Conservation (phyloP, 1,139 yeast genomes). For the Sugiyamaella pinicola region DNA sequence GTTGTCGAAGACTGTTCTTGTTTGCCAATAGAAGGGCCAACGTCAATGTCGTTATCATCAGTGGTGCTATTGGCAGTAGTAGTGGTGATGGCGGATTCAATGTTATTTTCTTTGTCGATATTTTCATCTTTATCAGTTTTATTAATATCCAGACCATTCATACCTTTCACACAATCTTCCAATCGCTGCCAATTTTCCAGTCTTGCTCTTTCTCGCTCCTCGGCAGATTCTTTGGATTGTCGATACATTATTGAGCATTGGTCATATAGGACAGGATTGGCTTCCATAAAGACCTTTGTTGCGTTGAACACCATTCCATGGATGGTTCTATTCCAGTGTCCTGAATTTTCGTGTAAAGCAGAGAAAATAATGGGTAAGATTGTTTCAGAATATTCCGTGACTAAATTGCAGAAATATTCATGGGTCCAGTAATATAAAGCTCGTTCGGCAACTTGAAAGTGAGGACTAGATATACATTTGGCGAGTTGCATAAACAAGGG, state of each 20-base stretch:
- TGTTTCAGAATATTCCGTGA: constrained; percentile 87
- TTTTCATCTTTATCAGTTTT: background rate
- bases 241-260: constrained; percentile 87
- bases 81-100: background rate
- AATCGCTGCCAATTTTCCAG: constrained; percentile 75
- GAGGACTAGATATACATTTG: constrained; percentile 92
- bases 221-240: constrained; percentile 68
- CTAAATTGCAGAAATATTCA: constrained; percentile 86
- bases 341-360: constrained; percentile 76
- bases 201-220: constrained; percentile 58
- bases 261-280: constrained; percentile 87
- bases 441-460: constrained; percentile 96
- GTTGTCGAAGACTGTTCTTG: background rate
- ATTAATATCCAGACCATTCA: constrained; percentile 16
- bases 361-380: constrained; percentile 92
- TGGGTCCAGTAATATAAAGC: constrained; percentile 94
- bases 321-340: constrained; percentile 89
- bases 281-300: constrained; percentile 88
- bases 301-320: constrained; percentile 91
- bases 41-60: background rate
- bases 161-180: constrained; percentile 37
- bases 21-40: background rate
- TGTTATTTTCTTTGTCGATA: background rate
- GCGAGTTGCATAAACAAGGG: constrained; percentile 93
- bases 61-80: background rate